Percentiles rank a stretch among this genome's conserved stretches.
Evolutionary conservation across 371 early-diverging fungal species (phyloP).

Genomic region (Blastocladiella emersonii): DNA sequence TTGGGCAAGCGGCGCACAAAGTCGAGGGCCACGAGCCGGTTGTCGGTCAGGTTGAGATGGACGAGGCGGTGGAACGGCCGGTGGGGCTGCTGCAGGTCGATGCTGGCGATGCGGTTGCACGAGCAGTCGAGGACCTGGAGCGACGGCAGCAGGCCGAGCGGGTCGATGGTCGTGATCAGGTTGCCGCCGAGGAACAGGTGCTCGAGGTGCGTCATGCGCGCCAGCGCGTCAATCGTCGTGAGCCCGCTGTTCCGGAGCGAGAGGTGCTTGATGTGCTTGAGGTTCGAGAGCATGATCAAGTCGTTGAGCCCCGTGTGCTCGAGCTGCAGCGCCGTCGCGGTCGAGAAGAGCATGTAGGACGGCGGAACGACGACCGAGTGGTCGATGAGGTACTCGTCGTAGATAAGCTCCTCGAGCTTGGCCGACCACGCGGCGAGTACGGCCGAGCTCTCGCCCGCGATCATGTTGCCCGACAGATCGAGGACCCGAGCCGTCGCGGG

Average conservation of each 20-base stretch:
- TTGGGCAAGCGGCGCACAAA: background rate
- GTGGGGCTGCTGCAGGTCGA: too few species aligned
- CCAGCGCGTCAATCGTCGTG: background rate
- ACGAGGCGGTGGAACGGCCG: background rate
- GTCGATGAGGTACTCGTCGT: background rate
- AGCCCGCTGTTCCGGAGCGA: background rate
- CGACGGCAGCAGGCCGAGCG: background rate
- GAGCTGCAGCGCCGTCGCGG: background rate
- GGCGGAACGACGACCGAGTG: background rate
- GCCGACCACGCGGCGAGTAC: background rate
- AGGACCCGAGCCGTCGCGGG: background rate
- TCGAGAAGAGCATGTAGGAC: background rate
- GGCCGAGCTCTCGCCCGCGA: background rate
- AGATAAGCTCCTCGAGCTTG: background rate
- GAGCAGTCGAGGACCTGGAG: background rate
- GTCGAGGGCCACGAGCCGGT: background rate
- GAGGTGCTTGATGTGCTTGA: background rate
- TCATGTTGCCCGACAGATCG: background rate
- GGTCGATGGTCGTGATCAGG: background rate
- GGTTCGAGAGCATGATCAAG: background rate
- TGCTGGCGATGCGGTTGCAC: background rate
- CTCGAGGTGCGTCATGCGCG: background rate
- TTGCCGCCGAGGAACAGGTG: background rate
- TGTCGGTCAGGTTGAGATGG: background rate
- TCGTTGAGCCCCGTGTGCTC: too few species aligned